Conservation (phyloP, 176 grass and related monocot species). For the Bonia amplexicaulis region DNA sequence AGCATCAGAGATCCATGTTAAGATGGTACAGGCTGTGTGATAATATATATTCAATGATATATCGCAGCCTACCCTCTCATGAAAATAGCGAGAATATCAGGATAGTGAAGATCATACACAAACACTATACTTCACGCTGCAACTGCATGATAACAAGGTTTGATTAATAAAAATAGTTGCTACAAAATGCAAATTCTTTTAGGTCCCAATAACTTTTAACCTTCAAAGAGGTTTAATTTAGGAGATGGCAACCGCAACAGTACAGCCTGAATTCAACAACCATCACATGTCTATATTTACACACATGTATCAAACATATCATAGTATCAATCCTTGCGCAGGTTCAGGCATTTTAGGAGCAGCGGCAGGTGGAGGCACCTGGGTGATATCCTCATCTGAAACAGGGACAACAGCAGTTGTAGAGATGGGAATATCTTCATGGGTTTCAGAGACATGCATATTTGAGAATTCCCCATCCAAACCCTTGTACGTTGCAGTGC, state of each 20-base stretch:
- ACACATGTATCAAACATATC: conserved; percentile 37
- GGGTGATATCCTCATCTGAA: conserved; percentile 30
- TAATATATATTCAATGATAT: neutral
- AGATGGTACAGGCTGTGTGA: neutral
- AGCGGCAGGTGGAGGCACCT: conserved; percentile 19
- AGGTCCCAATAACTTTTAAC: conserved; percentile 21
- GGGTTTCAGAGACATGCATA: conserved; percentile 44
- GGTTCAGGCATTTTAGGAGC: conserved; percentile 49
- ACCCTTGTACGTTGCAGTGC: neutral
- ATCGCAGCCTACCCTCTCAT: neutral
- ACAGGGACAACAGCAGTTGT: conserved; percentile 9
- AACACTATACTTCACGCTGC: neutral
- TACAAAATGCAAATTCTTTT: conserved; percentile 26
- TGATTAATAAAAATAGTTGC: neutral
- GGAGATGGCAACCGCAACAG: conserved; percentile 8
- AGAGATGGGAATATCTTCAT: conserved; percentile 41
- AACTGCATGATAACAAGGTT: neutral
- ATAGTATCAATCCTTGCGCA: conserved; percentile 55
- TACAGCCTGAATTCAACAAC: conserved; percentile 18
- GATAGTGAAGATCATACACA: neutral
- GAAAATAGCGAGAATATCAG: neutral
- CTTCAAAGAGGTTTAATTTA: conserved; percentile 21
- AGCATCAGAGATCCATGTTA: neutral
- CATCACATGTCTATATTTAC: conserved; percentile 55
- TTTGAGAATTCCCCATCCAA: conserved; percentile 30